Base-by-base conservation (phyloP, 495 filamentous ascomycete species). In the Parathielavia hyrcaniae region DNA sequence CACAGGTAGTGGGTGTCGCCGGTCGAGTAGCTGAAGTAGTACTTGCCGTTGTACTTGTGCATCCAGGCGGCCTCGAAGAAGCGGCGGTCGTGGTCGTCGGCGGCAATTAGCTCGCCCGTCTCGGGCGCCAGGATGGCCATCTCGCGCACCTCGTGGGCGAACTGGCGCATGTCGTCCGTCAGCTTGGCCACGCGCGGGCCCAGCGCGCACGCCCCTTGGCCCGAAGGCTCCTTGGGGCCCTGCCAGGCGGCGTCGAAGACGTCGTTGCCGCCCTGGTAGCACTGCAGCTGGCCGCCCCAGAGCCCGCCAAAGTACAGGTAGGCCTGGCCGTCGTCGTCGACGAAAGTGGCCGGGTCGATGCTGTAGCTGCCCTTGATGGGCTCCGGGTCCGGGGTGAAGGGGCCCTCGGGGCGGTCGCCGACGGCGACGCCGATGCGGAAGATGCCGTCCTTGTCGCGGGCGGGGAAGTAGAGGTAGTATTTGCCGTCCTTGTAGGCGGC, bases 11-110 rank as follows among this genome's bases (percentile, higher is more conserved):
- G 86, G 55, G 85, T 83, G 69, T 89, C 86, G 39, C 86, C 86
- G 13, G 86, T 89, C 60, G 84, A 87, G 72, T 89, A 88, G 39
- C 77, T 81, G 67, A 89, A 88, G 69, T 90, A 90, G 70, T 89
- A 90, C 55, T 67, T 77, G 5, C 76, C 83, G 3, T 77, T 73
- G 62, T 84, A 81, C 67, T 76, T 78, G 63, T 89, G 85, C 81
- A 88, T 80, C 84, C 85, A 89, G 20, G 86, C 80, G 0, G 86
- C 86, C 74, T 90, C 86, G 71, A 90, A 89, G 76, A 89, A 90
- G n/a, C 86, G 74, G 6, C 84, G 64, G 53, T 86, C 83, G 70
- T 89, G 85, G 67, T 89, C 84, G 72, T 84, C 79, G 26, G 84
- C 81, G 1, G 61, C 49, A 48, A 89, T 66, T 1, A 73, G 81